These are phyloP conservation scores for Glutinoglossum americanum DNA, from an alignment of 495 filamentous ascomycete species.

Conservation along the genomic window DNA sequence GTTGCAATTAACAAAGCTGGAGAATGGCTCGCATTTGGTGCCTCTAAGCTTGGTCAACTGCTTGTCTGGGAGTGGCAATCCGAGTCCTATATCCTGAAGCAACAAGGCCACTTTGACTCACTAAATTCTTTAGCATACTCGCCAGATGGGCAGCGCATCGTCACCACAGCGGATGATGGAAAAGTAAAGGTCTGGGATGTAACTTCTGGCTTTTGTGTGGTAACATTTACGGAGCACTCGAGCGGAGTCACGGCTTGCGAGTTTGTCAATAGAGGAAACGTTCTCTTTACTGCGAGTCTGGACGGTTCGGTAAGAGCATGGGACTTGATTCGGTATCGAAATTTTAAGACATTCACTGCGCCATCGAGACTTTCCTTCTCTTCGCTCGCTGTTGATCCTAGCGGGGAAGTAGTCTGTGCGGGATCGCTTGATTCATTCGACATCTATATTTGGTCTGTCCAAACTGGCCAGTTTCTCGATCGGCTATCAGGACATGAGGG, in stretches of 20 bases:
- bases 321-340: constrained; percentile 90
- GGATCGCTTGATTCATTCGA: constrained; percentile 91
- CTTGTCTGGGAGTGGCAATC: constrained; percentile 99
- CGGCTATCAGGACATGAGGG: constrained; percentile 83
- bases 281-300: constrained; percentile 81
- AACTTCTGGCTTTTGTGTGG: constrained; percentile 87
- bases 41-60: constrained; percentile 80
- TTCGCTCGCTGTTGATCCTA: constrained; percentile 85
- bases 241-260: constrained; percentile 89
- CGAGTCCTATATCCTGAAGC: constrained; percentile 96
- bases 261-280: constrained; percentile 82
- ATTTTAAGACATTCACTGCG: constrained; percentile 91
- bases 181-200: constrained; percentile 98
- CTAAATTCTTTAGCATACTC: constrained; percentile 88
- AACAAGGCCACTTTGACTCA: constrained; percentile 93
- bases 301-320: constrained; percentile 89
- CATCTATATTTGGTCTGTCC: constrained; percentile 94
- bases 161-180: constrained; percentile 86
- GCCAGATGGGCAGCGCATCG: constrained; percentile 75
- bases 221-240: constrained; percentile 93
- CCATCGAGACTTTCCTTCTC: constrained; percentile 81
- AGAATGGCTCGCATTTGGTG: constrained; percentile 96
- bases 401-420: constrained; percentile 84
- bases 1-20: constrained; percentile 82
- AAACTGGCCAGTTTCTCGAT: constrained; percentile 88